Evolutionary conservation across 2,329 filamentous ascomycete species (phyloP).

Genomic region (Neoscytalidium dimidiatum): DNA sequence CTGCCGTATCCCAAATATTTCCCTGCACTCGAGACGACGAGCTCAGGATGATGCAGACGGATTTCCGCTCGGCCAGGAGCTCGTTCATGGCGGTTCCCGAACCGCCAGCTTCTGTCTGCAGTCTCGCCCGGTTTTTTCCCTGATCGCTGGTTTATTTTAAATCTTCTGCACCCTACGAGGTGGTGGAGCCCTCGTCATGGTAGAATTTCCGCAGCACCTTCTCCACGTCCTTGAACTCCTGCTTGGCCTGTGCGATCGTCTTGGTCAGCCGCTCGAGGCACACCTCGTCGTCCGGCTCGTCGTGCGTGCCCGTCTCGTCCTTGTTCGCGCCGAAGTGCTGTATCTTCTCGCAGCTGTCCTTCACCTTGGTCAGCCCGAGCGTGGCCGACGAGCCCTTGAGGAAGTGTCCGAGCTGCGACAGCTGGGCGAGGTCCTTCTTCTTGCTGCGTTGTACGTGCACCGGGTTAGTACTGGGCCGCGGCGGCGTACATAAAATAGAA

Average conservation of each 20-base stretch:
- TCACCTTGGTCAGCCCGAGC: conserved; percentile 84
- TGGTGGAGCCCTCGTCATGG: conserved; percentile 43
- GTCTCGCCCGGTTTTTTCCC: background rate
- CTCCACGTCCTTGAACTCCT: conserved; percentile 75
- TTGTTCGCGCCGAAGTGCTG: conserved; percentile 86
- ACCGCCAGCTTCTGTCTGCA: background rate
- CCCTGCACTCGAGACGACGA: background rate
- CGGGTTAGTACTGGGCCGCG: too few relatives aligned
- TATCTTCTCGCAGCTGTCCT: conserved; percentile 94
- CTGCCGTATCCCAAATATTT: conserved; percentile 7
- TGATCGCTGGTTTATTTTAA: too few relatives aligned
- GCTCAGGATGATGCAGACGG: background rate
- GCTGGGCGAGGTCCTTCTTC: conserved; percentile 66
- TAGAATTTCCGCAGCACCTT: conserved; percentile 72
- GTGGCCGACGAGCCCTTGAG: conserved; percentile 97
- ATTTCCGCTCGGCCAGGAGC: conserved; percentile 4
- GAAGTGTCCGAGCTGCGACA: conserved; percentile 89
- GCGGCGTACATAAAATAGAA: too few relatives aligned
- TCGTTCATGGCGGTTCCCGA: conserved; percentile 7
- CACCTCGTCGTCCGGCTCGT: conserved; percentile 66
- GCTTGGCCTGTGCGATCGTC: conserved; percentile 71
- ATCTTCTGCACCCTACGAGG: conserved; percentile 8
- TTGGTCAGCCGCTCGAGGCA: conserved; percentile 71
- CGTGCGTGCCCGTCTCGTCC: conserved; percentile 70
- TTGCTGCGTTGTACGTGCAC: too few relatives aligned